phyloP scores from a whole-genome alignment of 192 early-diverging fungal species.

The Chytriomyces sp. region DNA sequence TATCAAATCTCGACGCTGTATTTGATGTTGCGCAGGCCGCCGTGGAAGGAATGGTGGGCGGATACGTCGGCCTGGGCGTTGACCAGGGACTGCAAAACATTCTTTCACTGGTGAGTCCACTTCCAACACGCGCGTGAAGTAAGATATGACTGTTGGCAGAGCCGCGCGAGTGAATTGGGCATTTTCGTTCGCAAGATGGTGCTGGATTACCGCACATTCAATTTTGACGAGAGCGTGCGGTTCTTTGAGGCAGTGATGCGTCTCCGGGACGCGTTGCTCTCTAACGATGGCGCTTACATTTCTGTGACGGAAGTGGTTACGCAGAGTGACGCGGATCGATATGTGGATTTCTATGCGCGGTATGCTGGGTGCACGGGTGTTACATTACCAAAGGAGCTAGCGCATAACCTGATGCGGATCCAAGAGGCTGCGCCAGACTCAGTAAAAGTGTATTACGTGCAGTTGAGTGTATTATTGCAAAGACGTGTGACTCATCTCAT shows the following conservation, averaged over 20 bases:
- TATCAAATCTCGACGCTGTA: constrained; percentile 6
- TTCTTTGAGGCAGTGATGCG: constrained; percentile 15
- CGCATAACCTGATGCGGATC: background rate
- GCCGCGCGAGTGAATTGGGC: constrained; percentile 14
- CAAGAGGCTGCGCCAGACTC: background rate
- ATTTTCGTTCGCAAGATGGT: constrained; percentile 14
- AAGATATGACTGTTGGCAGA: too few species aligned
- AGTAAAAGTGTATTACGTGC: constrained; percentile 3
- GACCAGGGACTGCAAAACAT: constrained; percentile 4
- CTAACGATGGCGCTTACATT: background rate
- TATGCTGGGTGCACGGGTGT: background rate
- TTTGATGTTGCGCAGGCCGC: constrained; percentile 17
- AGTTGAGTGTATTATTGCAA: background rate
- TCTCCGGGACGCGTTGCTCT: background rate
- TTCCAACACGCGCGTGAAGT: background rate
- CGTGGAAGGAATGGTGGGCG: background rate
- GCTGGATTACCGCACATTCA: constrained; percentile 2
- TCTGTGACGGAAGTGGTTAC: background rate
- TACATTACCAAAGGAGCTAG: background rate
- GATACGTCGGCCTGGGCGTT: too few species aligned
- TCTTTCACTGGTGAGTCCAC: background rate
- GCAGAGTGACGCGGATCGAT: background rate
- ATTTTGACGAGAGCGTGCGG: background rate
- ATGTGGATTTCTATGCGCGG: background rate
- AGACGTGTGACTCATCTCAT: background rate